Conservation (phyloP, 2,329 filamentous ascomycete species). For the Claviceps humidiphila region DNA sequence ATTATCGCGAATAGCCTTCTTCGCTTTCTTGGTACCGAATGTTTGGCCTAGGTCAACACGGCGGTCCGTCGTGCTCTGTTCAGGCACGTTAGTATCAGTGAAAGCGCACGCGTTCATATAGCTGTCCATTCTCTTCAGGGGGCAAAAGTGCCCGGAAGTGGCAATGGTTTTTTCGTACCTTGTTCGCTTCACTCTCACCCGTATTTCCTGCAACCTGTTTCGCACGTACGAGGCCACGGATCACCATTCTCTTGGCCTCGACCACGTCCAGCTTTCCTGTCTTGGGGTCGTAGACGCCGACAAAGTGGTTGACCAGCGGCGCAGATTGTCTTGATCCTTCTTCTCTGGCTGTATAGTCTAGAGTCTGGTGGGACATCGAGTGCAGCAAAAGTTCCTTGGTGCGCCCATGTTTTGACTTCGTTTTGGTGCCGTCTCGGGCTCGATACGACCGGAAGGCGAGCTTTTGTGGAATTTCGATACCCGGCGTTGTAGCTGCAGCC, state of each 20-base stretch:
- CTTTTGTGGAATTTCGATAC: slow-evolving; percentile 22
- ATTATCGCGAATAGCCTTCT: slow-evolving; percentile 58
- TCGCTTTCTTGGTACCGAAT: slow-evolving; percentile 78
- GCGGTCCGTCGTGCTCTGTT: slow-evolving; percentile 44
- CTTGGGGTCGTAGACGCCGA: slow-evolving; percentile 49
- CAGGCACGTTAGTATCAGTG: slow-evolving; percentile 12
- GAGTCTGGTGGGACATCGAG: slow-evolving; percentile 39
- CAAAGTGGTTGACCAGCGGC: slow-evolving; percentile 44
- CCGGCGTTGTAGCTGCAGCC: slow-evolving; percentile 20
- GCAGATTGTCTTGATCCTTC: slow-evolving; percentile 18
- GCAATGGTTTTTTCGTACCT: slow-evolving; percentile 11
- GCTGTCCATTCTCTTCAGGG: neutral
- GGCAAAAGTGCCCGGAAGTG: too few relatives aligned
- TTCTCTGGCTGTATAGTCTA: slow-evolving; percentile 48
- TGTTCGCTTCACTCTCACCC: slow-evolving; percentile 17
- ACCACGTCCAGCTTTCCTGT: slow-evolving; percentile 47
- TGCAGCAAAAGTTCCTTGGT: slow-evolving; percentile 41
- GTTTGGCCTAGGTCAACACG: slow-evolving; percentile 59
- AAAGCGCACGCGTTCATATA: neutral
- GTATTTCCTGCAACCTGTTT: slow-evolving; percentile 38
- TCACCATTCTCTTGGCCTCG: slow-evolving; percentile 50
- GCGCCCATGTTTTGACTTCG: slow-evolving; percentile 26
- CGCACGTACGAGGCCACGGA: slow-evolving; percentile 43
- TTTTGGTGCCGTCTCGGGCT: slow-evolving; percentile 21
- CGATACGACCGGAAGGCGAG: slow-evolving; percentile 36